Evolutionary conservation across 176 grass and related monocot genomes (phyloP), one percentile per base, ranked within the genome.

Genomic region (Oryza rufipogon): DNA sequence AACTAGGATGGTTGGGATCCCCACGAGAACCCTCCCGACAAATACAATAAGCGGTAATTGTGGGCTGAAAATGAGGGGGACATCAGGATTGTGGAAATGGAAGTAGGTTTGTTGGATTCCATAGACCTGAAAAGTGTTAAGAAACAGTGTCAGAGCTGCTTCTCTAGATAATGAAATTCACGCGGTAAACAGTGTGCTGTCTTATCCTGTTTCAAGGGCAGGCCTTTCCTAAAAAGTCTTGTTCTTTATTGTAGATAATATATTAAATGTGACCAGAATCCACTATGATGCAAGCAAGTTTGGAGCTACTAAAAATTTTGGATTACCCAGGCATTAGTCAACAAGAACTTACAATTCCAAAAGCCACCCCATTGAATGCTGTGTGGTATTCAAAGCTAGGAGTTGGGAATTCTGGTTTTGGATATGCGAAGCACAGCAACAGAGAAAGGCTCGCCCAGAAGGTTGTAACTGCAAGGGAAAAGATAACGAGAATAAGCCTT

Each of bases 311-410:
- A 46, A 22, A 63, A 13, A 16, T 36, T 47, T 19, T 32, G 38
- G 12, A 46, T 67, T 54, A 74, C 81, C 61, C 9, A 78, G 48
- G 19, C 28, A 32, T 19, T 19, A 83, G 16, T 79, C 61, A 70
- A 63, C 61, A 3, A 90, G 28, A 80, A 74, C 96, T 99, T 92
- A 99, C 96, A 87, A 99, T 96, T 93, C 96, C 96, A 1, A 95
- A 96, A 84, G 89, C 89, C 64, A 99, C 96, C 51, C 96, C 96
- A 63, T 84, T 95, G 86, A 99, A 99, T 73, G 96, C 89, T 41
- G 96, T 71, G 69, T 99, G 96, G 74, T 87, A 96, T 22, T 99
- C 96, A 86, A 94, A 99, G 84, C 96, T 99, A 51, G 96, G 96
- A 6, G 96, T 99, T 25, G 93, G 93, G 56, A 96, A 88, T 70